Conservation (phyloP, 2,329 filamentous ascomycete genomes). For the Chaetomium olivaceum region DNA sequence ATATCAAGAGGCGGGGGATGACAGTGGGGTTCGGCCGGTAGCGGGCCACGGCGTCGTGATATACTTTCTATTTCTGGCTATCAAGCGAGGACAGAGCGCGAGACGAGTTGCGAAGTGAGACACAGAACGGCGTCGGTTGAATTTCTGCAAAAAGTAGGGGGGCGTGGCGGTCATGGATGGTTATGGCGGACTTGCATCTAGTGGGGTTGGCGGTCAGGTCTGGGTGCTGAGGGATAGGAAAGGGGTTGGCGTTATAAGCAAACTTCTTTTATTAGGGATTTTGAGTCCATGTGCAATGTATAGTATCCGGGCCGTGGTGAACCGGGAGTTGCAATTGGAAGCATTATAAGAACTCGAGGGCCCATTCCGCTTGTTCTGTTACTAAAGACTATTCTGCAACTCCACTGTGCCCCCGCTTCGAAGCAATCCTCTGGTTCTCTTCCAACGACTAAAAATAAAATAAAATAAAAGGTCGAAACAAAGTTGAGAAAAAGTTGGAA, state of each 20-base stretch:
- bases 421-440: conserved; percentile 11
- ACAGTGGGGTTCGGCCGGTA: conserved; percentile 21
- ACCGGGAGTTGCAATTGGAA: background rate
- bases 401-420: conserved; percentile 16
- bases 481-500: no score
- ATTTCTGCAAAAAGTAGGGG: conserved; percentile 15
- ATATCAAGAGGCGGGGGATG: conserved; percentile 32
- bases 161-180: conserved; percentile 13
- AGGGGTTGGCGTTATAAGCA: conserved; percentile 12
- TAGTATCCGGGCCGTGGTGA: background rate
- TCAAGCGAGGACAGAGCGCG: background rate
- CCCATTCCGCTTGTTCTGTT: background rate
- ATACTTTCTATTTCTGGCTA: conserved; percentile 6
- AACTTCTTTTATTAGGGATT: background rate
- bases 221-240: conserved; percentile 8
- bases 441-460: no score
- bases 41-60: conserved; percentile 11
- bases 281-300: conserved; percentile 6
- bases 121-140: conserved; percentile 17
- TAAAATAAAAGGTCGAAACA: no score
- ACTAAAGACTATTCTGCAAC: background rate
- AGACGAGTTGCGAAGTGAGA: background rate
- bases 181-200: conserved; percentile 20
- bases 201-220: conserved; percentile 9
- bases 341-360: background rate